Conservation (phyloP, 2,329 filamentous ascomycete genomes). For the Diaporthe helianthi region DNA sequence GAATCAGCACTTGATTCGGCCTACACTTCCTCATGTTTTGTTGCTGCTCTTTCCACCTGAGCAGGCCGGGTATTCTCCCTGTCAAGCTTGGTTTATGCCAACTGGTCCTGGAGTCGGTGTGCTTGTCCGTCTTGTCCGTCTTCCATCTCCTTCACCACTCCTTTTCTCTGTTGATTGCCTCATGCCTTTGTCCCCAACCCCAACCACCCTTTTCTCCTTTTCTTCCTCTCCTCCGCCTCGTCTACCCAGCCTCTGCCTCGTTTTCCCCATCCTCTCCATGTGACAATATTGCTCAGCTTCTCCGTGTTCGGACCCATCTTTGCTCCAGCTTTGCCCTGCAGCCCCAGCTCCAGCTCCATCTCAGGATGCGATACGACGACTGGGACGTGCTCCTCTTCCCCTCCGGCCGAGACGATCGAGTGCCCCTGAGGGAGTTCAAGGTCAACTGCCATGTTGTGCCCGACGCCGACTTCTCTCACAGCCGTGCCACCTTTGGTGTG, state of each 20-base stretch:
- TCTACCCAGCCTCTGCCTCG: not conserved
- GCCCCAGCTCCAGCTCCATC: not conserved
- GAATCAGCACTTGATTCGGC: not conserved
- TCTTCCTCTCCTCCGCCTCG: not conserved
- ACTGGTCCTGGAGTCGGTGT: too few relatives aligned
- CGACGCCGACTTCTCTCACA: constrained; percentile 60
- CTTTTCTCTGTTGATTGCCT: not conserved
- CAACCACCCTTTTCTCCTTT: not conserved
- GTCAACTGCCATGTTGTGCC: constrained; percentile 76
- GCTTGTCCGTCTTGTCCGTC: too few relatives aligned
- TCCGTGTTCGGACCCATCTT: constrained; percentile 1
- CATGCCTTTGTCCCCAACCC: not conserved
- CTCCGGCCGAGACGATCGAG: constrained; percentile 58
- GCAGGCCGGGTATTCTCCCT: too few relatives aligned
- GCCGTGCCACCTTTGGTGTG: constrained; percentile 57
- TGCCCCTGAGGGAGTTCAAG: constrained; percentile 83
- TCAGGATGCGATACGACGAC: constrained; percentile 79
- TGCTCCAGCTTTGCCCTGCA: not conserved
- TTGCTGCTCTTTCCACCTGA: not conserved
- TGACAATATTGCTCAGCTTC: not conserved
- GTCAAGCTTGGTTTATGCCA: not conserved
- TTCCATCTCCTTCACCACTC: not conserved
- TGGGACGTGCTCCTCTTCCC: constrained; percentile 89
- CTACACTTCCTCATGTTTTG: not conserved
- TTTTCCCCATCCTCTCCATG: not conserved